phyloP scores from a whole-genome alignment of 2,329 filamentous ascomycete species.

The Coniella vitis region DNA sequence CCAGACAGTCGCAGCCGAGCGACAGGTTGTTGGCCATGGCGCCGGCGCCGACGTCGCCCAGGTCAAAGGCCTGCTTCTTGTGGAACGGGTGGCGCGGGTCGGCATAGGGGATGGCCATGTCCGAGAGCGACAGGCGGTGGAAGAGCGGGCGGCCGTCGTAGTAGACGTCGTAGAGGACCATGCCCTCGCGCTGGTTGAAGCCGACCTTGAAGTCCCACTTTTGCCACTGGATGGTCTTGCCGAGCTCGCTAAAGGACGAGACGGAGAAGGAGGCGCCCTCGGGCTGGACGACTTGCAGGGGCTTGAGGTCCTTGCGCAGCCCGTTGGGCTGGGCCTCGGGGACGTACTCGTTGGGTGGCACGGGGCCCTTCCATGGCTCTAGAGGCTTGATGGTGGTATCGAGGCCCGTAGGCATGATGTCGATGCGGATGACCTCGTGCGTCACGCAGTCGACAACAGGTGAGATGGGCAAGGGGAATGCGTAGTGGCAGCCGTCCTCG shows the following conservation, averaged over 20 bases:
- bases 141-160: conserved; percentile 55
- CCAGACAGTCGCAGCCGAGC: conserved; percentile 56
- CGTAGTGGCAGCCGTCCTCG: conserved; percentile 62
- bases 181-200: conserved; percentile 58
- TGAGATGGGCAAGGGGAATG: conserved; percentile 59
- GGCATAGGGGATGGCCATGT: conserved; percentile 59
- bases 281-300: conserved; percentile 55
- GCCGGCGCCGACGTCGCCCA: conserved; percentile 59
- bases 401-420: conserved; percentile 59
- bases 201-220: conserved; percentile 56
- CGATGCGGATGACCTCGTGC: conserved; percentile 61
- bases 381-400: conserved; percentile 51
- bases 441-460: conserved; percentile 58
- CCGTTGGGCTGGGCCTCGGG: conserved; percentile 48
- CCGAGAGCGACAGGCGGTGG: conserved; percentile 52
- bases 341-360: conserved; percentile 55
- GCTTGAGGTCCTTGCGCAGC: conserved; percentile 54
- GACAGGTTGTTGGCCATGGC: conserved; percentile 57
- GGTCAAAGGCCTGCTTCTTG: conserved; percentile 61
- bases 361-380: conserved; percentile 46
- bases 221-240: conserved; percentile 25
- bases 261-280: conserved; percentile 53
- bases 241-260: conserved; percentile 22
- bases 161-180: conserved; percentile 55
- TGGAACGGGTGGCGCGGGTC: conserved; percentile 56